Percentiles rank a stretch among this genome's conserved stretches.
These are phyloP conservation scores for Ceratocystis ficicola DNA, from an alignment of 2,329 filamentous ascomycete species.

Conservation along the genomic window DNA sequence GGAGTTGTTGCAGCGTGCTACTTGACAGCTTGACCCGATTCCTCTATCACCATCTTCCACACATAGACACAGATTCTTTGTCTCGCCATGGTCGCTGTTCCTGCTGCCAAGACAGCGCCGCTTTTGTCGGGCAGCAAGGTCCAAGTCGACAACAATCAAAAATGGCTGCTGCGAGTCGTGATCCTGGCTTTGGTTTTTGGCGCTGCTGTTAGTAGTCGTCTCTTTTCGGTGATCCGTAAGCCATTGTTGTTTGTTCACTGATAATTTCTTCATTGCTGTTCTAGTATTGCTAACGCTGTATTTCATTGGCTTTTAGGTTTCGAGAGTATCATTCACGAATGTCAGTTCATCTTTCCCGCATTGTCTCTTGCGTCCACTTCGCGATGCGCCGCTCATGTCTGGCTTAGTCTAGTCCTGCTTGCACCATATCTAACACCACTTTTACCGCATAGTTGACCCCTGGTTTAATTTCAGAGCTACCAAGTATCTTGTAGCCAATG, in stretches of 20 bases:
- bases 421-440: constrained; percentile 15
- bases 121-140: constrained; percentile 26
- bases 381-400: neutral
- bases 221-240: constrained; percentile 97
- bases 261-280: neutral
- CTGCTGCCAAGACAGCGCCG: constrained; percentile 17
- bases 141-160: constrained; percentile 26
- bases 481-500: constrained; percentile 92
- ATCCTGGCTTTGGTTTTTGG: constrained; percentile 87
- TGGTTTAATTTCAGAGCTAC: constrained; percentile 99
- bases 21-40: neutral
- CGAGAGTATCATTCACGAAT: constrained; percentile 99
- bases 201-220: constrained; percentile 79
- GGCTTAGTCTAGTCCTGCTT: constrained; percentile 25
- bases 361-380: constrained; percentile 1
- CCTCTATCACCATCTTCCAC: neutral
- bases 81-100: constrained; percentile 13
- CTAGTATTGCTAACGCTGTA: constrained; percentile 28
- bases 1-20: neutral
- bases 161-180: constrained; percentile 60
- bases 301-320: constrained; percentile 49
- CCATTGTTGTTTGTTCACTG: constrained; percentile 26
- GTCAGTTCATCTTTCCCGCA: constrained; percentile 44
- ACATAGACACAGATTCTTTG: neutral
- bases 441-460: constrained; percentile 62